These are phyloP conservation scores for Pulveroboletus sp. DNA, from an alignment of 768 basidiomycete species.

Conservation along the genomic window DNA sequence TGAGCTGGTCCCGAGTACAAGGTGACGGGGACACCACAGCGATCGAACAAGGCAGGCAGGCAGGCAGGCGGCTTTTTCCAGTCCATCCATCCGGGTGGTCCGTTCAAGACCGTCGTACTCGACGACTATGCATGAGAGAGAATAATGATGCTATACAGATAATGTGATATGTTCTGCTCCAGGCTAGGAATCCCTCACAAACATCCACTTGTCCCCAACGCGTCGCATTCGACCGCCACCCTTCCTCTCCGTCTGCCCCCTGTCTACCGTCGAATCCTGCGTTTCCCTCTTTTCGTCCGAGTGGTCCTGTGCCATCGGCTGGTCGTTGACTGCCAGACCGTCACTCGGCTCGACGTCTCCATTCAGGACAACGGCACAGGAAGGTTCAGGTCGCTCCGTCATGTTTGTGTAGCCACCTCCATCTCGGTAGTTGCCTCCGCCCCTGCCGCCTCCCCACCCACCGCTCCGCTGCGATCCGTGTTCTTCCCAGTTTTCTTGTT, in stretches of 20 bases:
- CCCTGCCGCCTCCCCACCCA: conserved; percentile 37
- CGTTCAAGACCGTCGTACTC: not conserved
- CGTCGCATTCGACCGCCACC: conserved; percentile 56
- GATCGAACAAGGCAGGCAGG: no score
- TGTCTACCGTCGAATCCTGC: not conserved
- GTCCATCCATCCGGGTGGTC: no score
- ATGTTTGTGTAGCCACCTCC: conserved; percentile 33
- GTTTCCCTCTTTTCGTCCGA: not conserved
- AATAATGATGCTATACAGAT: conserved; percentile 19
- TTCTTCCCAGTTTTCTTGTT: conserved; percentile 21
- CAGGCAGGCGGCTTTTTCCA: no score
- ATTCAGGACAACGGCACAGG: conserved; percentile 59
- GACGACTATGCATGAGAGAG: not conserved
- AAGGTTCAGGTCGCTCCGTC: conserved; percentile 27
- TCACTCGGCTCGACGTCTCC: conserved; percentile 34
- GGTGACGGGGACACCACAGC: no score
- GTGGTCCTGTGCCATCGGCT: not conserved
- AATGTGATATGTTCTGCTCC: conserved; percentile 16
- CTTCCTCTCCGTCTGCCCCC: conserved; percentile 3
- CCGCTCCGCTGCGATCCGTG: conserved; percentile 34
- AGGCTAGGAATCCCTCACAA: conserved; percentile 42
- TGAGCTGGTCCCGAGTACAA: no score
- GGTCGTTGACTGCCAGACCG: not conserved
- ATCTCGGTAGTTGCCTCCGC: conserved; percentile 43
- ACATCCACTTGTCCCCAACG: conserved; percentile 70